Evolutionary conservation across 176 grass and related monocot genomes (phyloP).

Genomic region (Carex littledalei): DNA sequence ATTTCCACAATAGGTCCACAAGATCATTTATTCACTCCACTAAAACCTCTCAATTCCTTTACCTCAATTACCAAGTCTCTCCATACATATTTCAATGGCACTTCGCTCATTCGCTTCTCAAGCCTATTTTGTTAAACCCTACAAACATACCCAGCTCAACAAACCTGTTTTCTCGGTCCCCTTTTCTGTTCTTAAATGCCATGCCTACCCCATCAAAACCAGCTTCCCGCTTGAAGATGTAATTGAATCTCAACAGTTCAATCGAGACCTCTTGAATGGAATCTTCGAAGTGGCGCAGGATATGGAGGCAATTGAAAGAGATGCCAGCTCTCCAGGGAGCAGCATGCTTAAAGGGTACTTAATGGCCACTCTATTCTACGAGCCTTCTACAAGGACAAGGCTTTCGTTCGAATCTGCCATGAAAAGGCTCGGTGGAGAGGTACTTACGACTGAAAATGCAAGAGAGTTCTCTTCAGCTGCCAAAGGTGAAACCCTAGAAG

Average conservation of each 20-base stretch:
- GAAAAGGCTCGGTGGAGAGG: constrained; percentile 73
- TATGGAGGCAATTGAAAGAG: constrained; percentile 74
- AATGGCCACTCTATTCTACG: constrained; percentile 95
- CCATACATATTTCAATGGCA: background rate
- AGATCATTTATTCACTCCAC: background rate
- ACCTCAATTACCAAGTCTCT: background rate
- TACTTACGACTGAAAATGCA: constrained; percentile 96
- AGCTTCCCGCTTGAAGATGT: constrained; percentile 59
- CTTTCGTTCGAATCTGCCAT: constrained; percentile 92
- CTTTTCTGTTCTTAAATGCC: constrained; percentile 5
- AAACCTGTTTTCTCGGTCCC: background rate
- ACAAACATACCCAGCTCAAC: background rate
- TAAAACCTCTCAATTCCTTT: background rate
- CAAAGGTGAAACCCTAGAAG: constrained; percentile 96
- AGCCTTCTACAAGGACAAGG: constrained; percentile 83
- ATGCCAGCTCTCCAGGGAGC: constrained; percentile 36
- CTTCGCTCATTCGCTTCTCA: background rate
- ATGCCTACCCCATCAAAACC: background rate
- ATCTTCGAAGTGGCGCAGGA: constrained; percentile 84
- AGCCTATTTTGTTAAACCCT: background rate
- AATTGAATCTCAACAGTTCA: constrained; percentile 85
- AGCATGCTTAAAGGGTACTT: constrained; percentile 68
- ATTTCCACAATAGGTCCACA: background rate
- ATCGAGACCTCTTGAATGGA: constrained; percentile 47
- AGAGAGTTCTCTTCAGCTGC: constrained; percentile 96